A percentile compares a stretch with the other conserved stretches of the same genome.
phyloP scores from a whole-genome alignment of 2,329 filamentous ascomycete genomes.

The Exophiala sideris region DNA sequence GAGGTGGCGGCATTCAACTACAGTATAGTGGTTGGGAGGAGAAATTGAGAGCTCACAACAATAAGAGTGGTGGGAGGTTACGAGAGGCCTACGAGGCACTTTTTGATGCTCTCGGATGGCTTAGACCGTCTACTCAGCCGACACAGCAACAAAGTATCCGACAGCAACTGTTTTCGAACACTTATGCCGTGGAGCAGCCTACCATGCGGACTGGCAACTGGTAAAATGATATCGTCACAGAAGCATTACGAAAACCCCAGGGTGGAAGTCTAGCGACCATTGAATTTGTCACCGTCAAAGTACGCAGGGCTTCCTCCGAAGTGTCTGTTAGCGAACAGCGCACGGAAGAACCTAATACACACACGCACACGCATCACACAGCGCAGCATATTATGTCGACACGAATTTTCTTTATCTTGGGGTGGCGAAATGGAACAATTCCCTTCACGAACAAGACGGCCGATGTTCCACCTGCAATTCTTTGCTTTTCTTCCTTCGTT shows the following conservation, averaged over 20 bases:
- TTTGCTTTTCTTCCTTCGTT: background rate
- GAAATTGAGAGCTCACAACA: slow-evolving; percentile 80
- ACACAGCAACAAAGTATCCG: slow-evolving; percentile 43
- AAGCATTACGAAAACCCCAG: background rate
- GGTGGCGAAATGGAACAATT: slow-evolving; percentile 5
- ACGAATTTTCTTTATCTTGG: slow-evolving; percentile 23
- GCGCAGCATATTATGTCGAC: slow-evolving; percentile 8
- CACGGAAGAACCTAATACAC: background rate
- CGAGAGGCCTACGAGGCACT: slow-evolving; percentile 76
- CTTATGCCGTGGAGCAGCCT: slow-evolving; percentile 48
- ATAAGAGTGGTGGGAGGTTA: slow-evolving; percentile 77
- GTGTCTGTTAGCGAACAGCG: background rate
- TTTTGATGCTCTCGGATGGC: slow-evolving; percentile 72
- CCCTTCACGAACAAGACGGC: slow-evolving; percentile 16
- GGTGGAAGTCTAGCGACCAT: too few species aligned
- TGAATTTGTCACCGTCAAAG: too few species aligned
- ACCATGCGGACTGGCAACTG: slow-evolving; percentile 26
- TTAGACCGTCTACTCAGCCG: slow-evolving; percentile 48
- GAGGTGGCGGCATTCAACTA: slow-evolving; percentile 82
- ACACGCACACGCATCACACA: slow-evolving; percentile 7
- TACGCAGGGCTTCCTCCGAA: background rate
- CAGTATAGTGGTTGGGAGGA: slow-evolving; percentile 93
- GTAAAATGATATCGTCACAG: slow-evolving; percentile 2
- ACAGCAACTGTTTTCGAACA: slow-evolving; percentile 56
- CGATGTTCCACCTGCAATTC: background rate